Base-by-base conservation (phyloP, 2,329 filamentous ascomycete species). In the Amauroascus niger region DNA sequence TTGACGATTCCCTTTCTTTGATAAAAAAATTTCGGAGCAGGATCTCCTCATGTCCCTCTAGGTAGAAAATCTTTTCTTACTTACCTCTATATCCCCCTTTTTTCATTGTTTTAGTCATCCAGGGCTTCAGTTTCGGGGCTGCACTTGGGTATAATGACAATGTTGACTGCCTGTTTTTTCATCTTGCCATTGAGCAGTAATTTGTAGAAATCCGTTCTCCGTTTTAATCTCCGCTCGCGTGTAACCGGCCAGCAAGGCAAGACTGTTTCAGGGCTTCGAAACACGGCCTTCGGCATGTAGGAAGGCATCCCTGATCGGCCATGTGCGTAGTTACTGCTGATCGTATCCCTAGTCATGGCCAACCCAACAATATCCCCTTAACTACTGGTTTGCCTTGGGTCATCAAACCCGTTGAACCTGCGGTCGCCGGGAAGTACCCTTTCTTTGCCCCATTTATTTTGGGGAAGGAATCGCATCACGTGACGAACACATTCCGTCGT, bases 161-260 rank as follows among this genome's bases (percentile, higher is more conserved):
- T 46, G 40, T 52, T n/a, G 41, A 44, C 50, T 52, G 40, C 41
- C 41, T 46, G 41, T n/a, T 44, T 51, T 50, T 41, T 16, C 6
- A 35, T 44, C 14, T n/a, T 16, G 3, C 13, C 14, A 30, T 14
- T 22, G 18, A 39, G 30, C 32, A 28, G 35, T 16, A 5, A 39
- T 46, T 9, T 8, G n/a, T 14, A 32, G 2, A 28, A 32, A 6
- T 16, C 18, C 16, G n/a, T 13, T 43, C 41, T 46, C 32, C 16
- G 9, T 50, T n/a, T 40, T 51, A 51, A 51, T 51, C 49, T 51
- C 49, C 49, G 39, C 49, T 51, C 37, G 16, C 39, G 39, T 51
- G 49, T 51, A 51, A 52, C 41, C 33, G 32, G 13, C n/a, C 39
- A 22, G 18, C 49, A 6, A 22, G 49, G 30, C 50, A 45, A n/a